Evolutionary conservation across 352 stramenopile genomes (phyloP), one percentile per base, ranked within the genome.

Genomic region (Globisporangium paddicum): DNA sequence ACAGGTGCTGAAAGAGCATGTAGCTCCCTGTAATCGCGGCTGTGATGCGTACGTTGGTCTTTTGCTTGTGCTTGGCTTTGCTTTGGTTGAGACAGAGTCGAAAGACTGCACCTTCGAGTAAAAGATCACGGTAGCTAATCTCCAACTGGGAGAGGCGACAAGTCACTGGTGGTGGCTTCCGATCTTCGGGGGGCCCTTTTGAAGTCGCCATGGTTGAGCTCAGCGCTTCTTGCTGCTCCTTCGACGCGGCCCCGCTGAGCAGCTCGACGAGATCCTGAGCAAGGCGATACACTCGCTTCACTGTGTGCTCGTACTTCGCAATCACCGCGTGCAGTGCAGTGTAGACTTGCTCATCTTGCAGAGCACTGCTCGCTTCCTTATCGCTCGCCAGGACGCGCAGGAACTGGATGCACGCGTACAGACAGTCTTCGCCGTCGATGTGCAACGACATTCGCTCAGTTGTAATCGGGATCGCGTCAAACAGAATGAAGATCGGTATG

Each of bases 1-100:
- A 42, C 51, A 77, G 45, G 13, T 72, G 67, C 4, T 66, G 71
- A 41, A 85, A 73, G 13, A 85, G 18, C 10, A 85, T 45, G 56
- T 82, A 82, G 25, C 73, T 65, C 18, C 66, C 65, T 45, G 58
- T 76, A 23, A 68, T 50, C 19, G 70, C 64, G 19, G 78, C 50
- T 8, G 67, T 73, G 26, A 82, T 56, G 32, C 61, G 55, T 26
- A 85, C 58, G 37, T 76, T 67, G 32, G 58, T 53, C 28, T 64
- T 66, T 10, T 65, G 56, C 52, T 69, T 73, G 1, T 25, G 46
- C 46, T 23, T 52, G 3, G 5, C 5, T 25, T 41, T 41, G 28
- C 73, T 66, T 46, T 48, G 63, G 5, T 68, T 45, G 35, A 67
- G 38, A 21, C 58, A 47, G 19, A 59, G 26, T 14, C 38, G 62